These are phyloP conservation scores for Periconia sp. DNA, from an alignment of 2,329 filamentous ascomycete species.

Conservation along the genomic window DNA sequence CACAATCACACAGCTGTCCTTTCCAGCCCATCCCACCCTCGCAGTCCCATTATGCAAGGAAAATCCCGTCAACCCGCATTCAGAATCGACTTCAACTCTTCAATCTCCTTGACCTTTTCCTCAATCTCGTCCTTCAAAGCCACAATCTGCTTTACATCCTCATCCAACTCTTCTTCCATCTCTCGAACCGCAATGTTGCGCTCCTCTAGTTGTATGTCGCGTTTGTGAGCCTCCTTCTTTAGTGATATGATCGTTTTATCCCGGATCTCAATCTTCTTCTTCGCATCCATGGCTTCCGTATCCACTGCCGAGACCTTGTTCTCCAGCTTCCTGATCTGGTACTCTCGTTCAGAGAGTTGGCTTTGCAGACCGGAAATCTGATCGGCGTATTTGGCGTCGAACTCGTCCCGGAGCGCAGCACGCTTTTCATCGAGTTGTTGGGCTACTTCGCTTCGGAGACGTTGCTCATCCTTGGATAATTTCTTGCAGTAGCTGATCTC, in stretches of 20 bases:
- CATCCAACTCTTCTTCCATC: not conserved
- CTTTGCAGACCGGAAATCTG: not conserved
- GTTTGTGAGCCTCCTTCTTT: not conserved
- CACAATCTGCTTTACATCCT: not conserved
- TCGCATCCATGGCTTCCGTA: no score
- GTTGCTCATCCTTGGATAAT: not conserved
- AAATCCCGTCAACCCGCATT: not conserved
- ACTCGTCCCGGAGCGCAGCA: not conserved
- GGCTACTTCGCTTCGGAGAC: not conserved
- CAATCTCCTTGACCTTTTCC: not conserved
- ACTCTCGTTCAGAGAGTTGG: not conserved
- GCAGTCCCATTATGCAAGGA: no score
- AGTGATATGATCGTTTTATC: not conserved
- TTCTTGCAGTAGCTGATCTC: no score
- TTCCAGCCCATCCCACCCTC: no score
- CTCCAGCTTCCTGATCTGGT: slow-evolving; percentile 59
- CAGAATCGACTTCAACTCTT: not conserved
- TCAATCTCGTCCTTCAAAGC: not conserved
- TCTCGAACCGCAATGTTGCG: not conserved
- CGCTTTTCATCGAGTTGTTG: not conserved
- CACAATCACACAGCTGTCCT: no score
- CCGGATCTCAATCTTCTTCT: not conserved
- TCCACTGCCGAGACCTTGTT: slow-evolving; percentile 50
- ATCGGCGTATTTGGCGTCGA: not conserved
- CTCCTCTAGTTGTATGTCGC: not conserved